Evolutionary conservation across 129 eudicot genomes (phyloP).

Genomic region (Solidago caesia): DNA sequence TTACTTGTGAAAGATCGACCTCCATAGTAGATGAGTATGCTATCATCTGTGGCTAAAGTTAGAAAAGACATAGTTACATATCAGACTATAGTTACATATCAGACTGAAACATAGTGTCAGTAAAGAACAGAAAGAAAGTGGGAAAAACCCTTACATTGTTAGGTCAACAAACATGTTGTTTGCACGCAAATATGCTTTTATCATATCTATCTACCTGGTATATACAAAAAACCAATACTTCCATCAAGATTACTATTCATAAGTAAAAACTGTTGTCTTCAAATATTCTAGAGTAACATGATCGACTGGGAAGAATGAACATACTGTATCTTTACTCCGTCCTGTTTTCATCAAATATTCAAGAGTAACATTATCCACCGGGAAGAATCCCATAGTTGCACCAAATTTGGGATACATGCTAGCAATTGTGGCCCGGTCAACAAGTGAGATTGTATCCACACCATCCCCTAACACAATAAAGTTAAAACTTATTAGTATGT

Average conservation of each 20-base stretch:
- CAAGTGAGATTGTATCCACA: constrained; percentile 81
- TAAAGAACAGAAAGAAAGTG: neutral
- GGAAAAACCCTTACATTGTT: constrained; percentile 48
- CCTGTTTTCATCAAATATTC: constrained; percentile 93
- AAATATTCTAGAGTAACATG: no score
- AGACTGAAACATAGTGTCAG: constrained; percentile 2
- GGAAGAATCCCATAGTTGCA: constrained; percentile 99
- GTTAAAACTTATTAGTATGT: constrained; percentile 5
- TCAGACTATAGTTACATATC: neutral
- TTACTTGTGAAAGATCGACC: constrained; percentile 78
- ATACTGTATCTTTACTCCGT: constrained; percentile 89
- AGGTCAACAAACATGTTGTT: constrained; percentile 96
- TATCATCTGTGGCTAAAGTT: constrained; percentile 83
- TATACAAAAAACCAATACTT: constrained; percentile 11
- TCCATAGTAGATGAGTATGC: constrained; percentile 74
- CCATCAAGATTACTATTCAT: constrained; percentile 16
- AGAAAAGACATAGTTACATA: neutral
- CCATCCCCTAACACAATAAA: constrained; percentile 59
- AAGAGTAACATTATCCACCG: constrained; percentile 93
- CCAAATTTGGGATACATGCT: constrained; percentile 99
- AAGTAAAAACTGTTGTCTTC: neutral
- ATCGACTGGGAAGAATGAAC: constrained; percentile 23
- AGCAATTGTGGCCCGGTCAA: constrained; percentile 99
- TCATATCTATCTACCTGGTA: constrained; percentile 85
- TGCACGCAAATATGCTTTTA: constrained; percentile 93